A percentile compares a stretch with the other conserved stretches of the same genome.
Conservation (phyloP, 106 monocot genomes). For the Apostasia shenzhenica region DNA sequence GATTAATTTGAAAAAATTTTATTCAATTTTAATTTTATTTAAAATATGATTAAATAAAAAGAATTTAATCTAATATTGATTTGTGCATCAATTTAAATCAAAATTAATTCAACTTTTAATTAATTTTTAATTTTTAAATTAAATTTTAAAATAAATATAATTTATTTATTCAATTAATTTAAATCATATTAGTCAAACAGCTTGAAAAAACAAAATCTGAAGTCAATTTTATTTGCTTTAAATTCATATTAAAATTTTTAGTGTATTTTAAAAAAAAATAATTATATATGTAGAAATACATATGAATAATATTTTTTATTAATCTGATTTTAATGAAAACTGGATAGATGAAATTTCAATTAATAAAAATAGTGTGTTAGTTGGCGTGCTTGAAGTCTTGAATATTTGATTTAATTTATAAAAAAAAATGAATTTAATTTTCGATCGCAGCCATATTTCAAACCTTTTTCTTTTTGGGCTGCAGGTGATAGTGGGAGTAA, state of each 20-base stretch:
- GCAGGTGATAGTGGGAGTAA: constrained; percentile 29
- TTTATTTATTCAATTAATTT: too few relatives aligned
- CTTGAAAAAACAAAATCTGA: too few relatives aligned
- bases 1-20: neutral
- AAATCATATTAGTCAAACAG: too few relatives aligned
- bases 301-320: neutral
- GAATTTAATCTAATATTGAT: neutral
- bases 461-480: too few relatives aligned
- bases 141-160: too few relatives aligned
- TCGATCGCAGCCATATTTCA: too few relatives aligned
- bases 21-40: neutral
- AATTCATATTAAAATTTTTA: too few relatives aligned
- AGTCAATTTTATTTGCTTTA: too few relatives aligned
- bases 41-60: too few relatives aligned
- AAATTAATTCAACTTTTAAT: neutral
- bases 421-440: too few relatives aligned
- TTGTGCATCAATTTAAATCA: neutral
- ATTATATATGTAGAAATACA: neutral
- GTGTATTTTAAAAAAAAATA: neutral
- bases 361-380: too few relatives aligned
- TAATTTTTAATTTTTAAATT: neutral
- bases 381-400: neutral
- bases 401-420: neutral
- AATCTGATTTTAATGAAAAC: too few relatives aligned
- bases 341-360: neutral